Evolutionary conservation across 306 rosid species (phyloP).

Genomic region (Acacia acuminata): DNA sequence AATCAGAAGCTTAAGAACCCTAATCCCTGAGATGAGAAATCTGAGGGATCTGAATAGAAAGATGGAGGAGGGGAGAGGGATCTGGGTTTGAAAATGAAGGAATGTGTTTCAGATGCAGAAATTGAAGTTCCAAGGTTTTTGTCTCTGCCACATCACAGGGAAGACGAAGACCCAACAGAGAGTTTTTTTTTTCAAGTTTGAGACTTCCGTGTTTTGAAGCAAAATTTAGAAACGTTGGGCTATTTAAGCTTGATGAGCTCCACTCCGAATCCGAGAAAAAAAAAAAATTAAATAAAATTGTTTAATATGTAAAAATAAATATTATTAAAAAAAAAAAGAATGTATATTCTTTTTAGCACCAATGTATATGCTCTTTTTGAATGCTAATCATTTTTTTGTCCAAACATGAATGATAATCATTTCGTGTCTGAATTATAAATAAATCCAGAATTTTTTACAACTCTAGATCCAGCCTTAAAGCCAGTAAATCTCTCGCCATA

Average conservation of each 20-base stretch:
- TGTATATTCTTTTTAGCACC: too few relatives aligned
- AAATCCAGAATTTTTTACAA: background rate
- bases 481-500: background rate
- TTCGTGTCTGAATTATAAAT: background rate
- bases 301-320: background rate
- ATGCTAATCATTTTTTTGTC: background rate
- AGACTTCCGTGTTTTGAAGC: background rate
- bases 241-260: constrained; percentile 6
- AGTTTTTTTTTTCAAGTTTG: background rate
- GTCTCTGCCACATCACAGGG: background rate
- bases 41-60: background rate
- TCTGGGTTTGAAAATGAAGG: background rate
- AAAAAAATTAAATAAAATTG: background rate
- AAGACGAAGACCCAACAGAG: background rate
- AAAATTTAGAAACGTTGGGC: background rate
- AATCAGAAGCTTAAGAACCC: background rate
- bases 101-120: background rate
- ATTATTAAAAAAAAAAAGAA: background rate
- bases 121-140: background rate
- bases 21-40: constrained; percentile 1
- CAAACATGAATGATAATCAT: background rate
- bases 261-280: background rate
- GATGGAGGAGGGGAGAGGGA: background rate
- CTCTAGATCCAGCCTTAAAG: background rate
- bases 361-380: background rate